These are phyloP conservation scores for Mikania micrantha DNA, from an alignment of 129 eudicot genomes.

Conservation along the genomic window DNA sequence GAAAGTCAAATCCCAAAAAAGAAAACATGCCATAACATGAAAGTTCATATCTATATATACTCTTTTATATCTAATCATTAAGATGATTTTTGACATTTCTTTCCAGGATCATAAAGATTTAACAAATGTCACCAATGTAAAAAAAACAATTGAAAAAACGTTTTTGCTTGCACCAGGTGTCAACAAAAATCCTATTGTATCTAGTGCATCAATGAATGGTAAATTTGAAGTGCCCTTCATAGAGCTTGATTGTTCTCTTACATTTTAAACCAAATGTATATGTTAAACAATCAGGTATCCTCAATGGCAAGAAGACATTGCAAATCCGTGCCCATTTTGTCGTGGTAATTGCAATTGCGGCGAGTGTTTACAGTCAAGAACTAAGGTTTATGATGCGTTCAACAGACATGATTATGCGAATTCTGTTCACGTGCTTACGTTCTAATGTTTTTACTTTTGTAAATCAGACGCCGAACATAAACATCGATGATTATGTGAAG, in stretches of 20 bases:
- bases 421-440: neutral
- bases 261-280: no score
- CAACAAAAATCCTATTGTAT: slow-evolving; percentile 6
- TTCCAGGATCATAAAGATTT: no score
- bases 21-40: no score
- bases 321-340: neutral
- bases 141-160: neutral
- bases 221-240: no score
- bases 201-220: slow-evolving; percentile 1
- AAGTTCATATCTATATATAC: no score
- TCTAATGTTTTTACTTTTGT: neutral
- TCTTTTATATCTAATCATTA: no score
- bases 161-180: slow-evolving; percentile 6
- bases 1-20: no score
- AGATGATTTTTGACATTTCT: no score
- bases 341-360: slow-evolving; percentile 3
- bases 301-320: no score
- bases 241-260: neutral
- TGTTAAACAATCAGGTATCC: no score
- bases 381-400: neutral
- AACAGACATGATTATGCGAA: neutral
- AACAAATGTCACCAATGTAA: slow-evolving; percentile 7
- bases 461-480: slow-evolving; percentile 41
- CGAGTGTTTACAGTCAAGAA: slow-evolving; percentile 13
- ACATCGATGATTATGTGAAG: slow-evolving; percentile 37